A percentile compares a stretch with the other conserved stretches of the same genome.
Evolutionary conservation across 129 eudicot genomes (phyloP).

Genomic region (Helichrysum umbraculigerum): DNA sequence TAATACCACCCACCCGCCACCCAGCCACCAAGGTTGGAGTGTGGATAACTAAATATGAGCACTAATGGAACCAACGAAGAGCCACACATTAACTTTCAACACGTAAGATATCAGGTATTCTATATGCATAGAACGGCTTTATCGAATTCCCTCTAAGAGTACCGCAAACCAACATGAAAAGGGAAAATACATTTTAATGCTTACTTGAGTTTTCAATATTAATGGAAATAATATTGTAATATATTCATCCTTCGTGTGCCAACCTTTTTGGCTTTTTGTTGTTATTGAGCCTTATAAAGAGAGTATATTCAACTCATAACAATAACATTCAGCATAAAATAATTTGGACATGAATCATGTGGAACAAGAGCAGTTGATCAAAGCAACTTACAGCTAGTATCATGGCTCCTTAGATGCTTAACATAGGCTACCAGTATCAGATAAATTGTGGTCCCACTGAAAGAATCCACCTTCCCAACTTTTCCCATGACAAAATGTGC

Average conservation of each 20-base stretch:
- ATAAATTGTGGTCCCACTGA: neutral
- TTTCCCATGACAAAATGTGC: neutral
- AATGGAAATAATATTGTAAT: neutral
- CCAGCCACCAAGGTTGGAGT: neutral
- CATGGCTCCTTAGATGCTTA: neutral
- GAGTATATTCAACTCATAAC: neutral
- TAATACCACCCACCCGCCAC: neutral
- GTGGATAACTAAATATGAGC: neutral
- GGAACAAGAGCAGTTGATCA: neutral
- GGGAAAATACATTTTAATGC: neutral
- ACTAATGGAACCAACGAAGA: neutral
- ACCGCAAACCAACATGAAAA: neutral
- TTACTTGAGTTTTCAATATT: neutral
- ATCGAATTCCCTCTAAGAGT: neutral
- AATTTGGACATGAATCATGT: neutral
- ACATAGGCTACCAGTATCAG: neutral
- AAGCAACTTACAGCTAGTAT: neutral
- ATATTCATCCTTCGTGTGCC: neutral
- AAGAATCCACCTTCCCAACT: neutral
- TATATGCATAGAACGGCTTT: neutral
- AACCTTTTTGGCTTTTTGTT: neutral
- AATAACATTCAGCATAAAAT: neutral
- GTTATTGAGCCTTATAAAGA: neutral
- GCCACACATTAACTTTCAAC: neutral
- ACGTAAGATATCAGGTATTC: neutral